Conservation (phyloP, 202 grass and related monocot species). For the Elaeis oleifera region DNA sequence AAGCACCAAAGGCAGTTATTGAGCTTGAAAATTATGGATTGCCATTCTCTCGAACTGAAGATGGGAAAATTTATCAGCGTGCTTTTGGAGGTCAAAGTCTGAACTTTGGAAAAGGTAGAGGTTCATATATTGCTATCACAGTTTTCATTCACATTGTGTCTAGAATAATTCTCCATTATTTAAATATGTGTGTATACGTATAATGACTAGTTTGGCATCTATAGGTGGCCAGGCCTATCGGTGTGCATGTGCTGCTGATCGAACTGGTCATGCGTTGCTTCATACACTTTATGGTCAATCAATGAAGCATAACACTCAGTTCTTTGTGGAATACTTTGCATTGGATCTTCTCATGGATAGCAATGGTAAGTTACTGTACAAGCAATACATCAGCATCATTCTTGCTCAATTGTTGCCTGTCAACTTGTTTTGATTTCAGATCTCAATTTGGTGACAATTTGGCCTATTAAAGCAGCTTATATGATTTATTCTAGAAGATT, state of each 20-base stretch:
- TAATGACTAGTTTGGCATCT: slow-evolving; percentile 5
- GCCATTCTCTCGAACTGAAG: slow-evolving; percentile 93
- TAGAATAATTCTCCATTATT: not conserved
- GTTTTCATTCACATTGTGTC: slow-evolving; percentile 12
- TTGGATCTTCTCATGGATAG: slow-evolving; percentile 77
- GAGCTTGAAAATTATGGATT: slow-evolving; percentile 98
- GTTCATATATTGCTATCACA: not conserved
- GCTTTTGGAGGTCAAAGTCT: slow-evolving; percentile 99
- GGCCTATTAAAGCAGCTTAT: no score
- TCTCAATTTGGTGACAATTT: no score
- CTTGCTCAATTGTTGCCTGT: no score
- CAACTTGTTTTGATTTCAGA: no score
- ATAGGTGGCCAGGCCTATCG: slow-evolving; percentile 95
- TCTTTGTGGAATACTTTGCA: slow-evolving; percentile 99
- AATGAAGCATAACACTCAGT: slow-evolving; percentile 99
- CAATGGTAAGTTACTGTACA: slow-evolving; percentile 28
- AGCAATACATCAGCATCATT: no score
- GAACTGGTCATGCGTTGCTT: slow-evolving; percentile 95
- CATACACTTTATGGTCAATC: slow-evolving; percentile 97
- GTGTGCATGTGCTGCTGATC: slow-evolving; percentile 93
- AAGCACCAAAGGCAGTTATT: slow-evolving; percentile 99
- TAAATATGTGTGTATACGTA: not conserved
- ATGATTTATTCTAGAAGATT: no score
- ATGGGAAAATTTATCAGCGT: slow-evolving; percentile 96
- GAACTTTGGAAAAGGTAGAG: slow-evolving; percentile 89